Evolutionary conservation across 164 flowering plant species (phyloP), one percentile per base, ranked within the genome.

Genomic region (Tetracentron sinense): DNA sequence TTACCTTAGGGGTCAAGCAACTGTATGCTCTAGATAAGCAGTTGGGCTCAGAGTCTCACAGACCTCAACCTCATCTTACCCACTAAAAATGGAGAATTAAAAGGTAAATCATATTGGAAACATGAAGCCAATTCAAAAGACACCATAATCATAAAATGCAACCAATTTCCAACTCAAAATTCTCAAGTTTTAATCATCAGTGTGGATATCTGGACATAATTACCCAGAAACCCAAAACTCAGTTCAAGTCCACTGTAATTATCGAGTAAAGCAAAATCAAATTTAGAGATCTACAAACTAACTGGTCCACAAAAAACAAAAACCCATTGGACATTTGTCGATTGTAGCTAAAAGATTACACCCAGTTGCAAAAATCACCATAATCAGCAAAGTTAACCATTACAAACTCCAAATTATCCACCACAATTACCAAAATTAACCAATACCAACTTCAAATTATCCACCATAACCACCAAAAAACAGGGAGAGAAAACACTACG

Each of bases 331-430:
- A 16, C 44, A 38, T n/a, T n/a, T n/a, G n/a, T n/a, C n/a, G n/a
- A n/a, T n/a, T n/a, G n/a, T n/a, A n/a, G n/a, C n/a, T n/a, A n/a
- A n/a, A n/a, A n/a, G n/a, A n/a, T n/a, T n/a, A n/a, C n/a, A 20
- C 27, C 15, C n/a, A 7, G 26, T 56, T 25, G 46, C 15, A 31
- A 22, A 7, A 7, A 27, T 6, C 3, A 21, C 53, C 61, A 29
- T n/a, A 27, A 42, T 20, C 10, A 28, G 52, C 31, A 68, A 54
- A 44, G n/a, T n/a, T 25, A 7, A 26, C 3, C 4, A 56, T 55
- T n/a, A 61, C 60, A 25, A 47, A 48, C 20, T 47, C 25, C 72
- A 38, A 30, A 33, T 49, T 20, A 56, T 48, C 54, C 62, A 47
- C 26, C 62, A 61, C 2, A 54, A 23, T 35, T 17, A 27, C 26